phyloP scores from a whole-genome alignment of 257 asterid genomes.

The Thymus quinquecostatus region DNA sequence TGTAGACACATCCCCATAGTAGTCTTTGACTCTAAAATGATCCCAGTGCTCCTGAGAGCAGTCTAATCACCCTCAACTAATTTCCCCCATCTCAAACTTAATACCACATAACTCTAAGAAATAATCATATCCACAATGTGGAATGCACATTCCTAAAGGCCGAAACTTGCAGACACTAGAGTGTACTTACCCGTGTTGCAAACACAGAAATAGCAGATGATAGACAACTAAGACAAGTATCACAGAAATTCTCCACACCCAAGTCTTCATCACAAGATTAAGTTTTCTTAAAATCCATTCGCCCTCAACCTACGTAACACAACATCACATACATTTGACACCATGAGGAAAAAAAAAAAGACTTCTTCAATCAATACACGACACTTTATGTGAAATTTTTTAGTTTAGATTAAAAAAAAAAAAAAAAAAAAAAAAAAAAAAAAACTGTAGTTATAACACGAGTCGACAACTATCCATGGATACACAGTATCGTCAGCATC shows the following conservation, averaged over 20 bases:
- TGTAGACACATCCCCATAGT: not conserved
- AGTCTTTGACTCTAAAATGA: not conserved
- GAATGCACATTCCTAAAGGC: not conserved
- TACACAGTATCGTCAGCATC: not conserved
- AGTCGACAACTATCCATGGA: not conserved
- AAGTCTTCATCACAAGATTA: not conserved
- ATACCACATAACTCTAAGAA: slow-evolving; percentile 1
- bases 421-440: no score
- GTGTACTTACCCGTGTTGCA: not conserved
- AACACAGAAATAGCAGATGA: slow-evolving; percentile 1
- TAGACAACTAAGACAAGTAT: not conserved
- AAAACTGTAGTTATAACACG: not conserved
- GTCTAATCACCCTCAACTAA: not conserved
- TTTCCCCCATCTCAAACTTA: not conserved
- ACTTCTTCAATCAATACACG: not conserved
- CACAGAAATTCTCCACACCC: not conserved
- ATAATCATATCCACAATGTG: not conserved
- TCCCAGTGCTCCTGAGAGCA: not conserved
- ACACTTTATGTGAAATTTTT: not conserved
- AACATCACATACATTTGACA: not conserved
- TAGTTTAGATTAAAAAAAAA: not conserved
- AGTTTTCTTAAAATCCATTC: not conserved
- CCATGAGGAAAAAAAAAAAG: slow-evolving; percentile 1
- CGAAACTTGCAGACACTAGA: not conserved
- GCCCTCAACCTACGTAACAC: not conserved